These are phyloP conservation scores for Anacardium occidentale DNA, from an alignment of 345 rosid genomes.

Conservation along the genomic window DNA sequence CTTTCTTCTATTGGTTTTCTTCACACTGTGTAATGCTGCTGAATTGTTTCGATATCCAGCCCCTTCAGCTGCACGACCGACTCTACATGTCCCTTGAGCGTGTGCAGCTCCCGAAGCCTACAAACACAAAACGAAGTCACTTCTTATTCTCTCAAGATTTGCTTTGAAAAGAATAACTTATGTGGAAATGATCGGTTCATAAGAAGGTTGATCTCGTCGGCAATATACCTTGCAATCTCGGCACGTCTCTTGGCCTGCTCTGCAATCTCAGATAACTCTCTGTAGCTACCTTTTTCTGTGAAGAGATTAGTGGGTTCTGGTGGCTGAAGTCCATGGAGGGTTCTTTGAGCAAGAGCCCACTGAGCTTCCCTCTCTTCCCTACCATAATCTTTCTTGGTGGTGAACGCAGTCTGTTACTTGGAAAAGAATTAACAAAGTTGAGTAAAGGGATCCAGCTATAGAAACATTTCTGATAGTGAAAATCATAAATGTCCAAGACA, in stretches of 20 bases:
- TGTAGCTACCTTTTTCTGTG: conserved; percentile 58
- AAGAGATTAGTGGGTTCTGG: conserved; percentile 44
- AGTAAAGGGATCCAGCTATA: neutral
- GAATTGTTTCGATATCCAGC: conserved; percentile 69
- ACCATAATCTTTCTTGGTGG: conserved; percentile 84
- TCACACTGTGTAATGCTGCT: conserved; percentile 80
- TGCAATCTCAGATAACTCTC: conserved; percentile 78
- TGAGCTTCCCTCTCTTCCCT: conserved; percentile 90
- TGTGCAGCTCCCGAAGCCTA: conserved; percentile 80
- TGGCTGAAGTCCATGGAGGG: conserved; percentile 76
- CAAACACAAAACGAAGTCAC: neutral
- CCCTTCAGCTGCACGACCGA: conserved; percentile 89
- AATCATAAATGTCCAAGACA: neutral
- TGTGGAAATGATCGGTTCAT: neutral
- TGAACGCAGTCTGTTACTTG: conserved; percentile 67
- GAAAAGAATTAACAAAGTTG: neutral
- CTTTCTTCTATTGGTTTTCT: neutral
- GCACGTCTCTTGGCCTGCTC: conserved; percentile 91
- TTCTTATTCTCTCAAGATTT: neutral
- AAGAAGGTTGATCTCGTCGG: neutral
- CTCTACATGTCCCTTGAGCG: conserved; percentile 86
- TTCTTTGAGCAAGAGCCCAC: conserved; percentile 86
- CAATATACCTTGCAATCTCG: conserved; percentile 74
- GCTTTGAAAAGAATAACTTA: too few species aligned
- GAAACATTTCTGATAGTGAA: neutral